These are phyloP conservation scores for Oidiodendron maius DNA, from an alignment of 495 filamentous ascomycete species.

Conservation along the genomic window DNA sequence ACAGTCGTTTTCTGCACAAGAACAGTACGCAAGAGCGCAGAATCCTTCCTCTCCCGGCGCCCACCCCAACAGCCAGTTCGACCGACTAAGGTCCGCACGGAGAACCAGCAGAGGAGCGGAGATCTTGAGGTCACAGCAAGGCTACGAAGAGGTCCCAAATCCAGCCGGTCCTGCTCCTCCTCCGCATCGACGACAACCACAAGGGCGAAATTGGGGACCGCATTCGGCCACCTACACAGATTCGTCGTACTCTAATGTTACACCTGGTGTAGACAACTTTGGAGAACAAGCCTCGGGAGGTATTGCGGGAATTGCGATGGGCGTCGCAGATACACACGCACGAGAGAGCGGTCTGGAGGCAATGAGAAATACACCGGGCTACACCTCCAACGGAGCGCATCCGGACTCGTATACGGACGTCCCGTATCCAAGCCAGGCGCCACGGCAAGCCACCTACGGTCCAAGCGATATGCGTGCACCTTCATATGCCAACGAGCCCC, in stretches of 20 bases:
- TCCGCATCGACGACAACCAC: conserved; percentile 21
- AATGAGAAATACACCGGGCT: conserved; percentile 35
- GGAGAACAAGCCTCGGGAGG: conserved; percentile 66
- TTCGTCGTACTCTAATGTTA: conserved; percentile 40
- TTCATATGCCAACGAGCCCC: not conserved
- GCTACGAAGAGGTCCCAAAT: conserved; percentile 12
- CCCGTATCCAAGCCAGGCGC: conserved; percentile 2
- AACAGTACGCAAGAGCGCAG: not conserved
- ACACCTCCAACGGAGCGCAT: conserved; percentile 5
- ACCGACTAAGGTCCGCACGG: conserved; percentile 31
- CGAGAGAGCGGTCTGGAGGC: conserved; percentile 70
- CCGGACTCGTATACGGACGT: conserved; percentile 6
- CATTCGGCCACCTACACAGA: conserved; percentile 15
- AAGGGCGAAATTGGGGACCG: conserved; percentile 18
- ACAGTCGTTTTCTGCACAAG: not conserved
- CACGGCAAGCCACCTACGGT: not conserved
- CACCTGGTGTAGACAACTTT: conserved; percentile 72
- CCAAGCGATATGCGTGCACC: too few relatives aligned
- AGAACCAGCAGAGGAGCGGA: conserved; percentile 26
- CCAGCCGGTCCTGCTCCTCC: conserved; percentile 18
- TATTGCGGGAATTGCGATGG: conserved; percentile 69
- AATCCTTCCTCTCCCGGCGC: conserved; percentile 20
- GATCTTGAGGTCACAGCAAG: conserved; percentile 10
- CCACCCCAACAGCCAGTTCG: conserved; percentile 39
- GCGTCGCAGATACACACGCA: conserved; percentile 65